phyloP scores from a whole-genome alignment of 139 green algal species.

The Picochlorum sp. region DNA sequence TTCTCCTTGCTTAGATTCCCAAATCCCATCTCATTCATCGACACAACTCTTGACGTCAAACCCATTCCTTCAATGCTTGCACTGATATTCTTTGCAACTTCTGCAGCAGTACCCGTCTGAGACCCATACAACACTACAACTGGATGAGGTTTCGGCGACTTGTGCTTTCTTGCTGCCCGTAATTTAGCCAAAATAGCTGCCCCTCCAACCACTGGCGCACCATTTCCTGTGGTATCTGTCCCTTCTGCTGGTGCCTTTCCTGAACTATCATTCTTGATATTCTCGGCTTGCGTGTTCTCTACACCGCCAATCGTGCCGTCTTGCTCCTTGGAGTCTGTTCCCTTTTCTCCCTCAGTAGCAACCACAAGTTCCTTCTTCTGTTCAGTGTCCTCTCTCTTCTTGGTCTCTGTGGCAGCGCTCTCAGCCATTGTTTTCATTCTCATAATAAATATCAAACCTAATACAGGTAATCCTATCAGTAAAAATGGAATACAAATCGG shows the following conservation, averaged over 20 bases:
- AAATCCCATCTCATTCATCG: constrained; percentile 70
- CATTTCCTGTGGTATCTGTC: too few relatives aligned
- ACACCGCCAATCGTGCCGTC: not conserved
- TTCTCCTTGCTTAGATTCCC: constrained; percentile 36
- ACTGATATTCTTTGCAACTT: constrained; percentile 82
- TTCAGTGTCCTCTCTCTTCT: too few relatives aligned
- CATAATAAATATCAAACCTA: not conserved
- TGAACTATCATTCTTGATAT: not conserved
- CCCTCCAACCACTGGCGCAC: constrained; percentile 5
- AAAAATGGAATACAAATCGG: constrained; percentile 10
- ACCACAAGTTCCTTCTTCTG: not conserved
- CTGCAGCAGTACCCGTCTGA: constrained; percentile 81
- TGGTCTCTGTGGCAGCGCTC: not conserved
- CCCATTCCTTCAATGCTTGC: constrained; percentile 47
- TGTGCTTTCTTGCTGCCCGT: not conserved
- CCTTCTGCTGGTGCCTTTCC: too few relatives aligned
- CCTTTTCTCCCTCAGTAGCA: not conserved
- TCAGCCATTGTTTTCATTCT: not conserved
- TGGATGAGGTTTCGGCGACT: constrained; percentile 7
- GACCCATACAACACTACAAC: constrained; percentile 73
- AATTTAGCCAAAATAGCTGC: constrained; percentile 28
- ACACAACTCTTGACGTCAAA: constrained; percentile 34
- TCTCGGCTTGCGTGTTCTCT: not conserved
- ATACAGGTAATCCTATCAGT: constrained; percentile 6
- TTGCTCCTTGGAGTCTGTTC: not conserved